phyloP scores from a whole-genome alignment of 768 basidiomycete species.

The Termitomyces sp. region DNA sequence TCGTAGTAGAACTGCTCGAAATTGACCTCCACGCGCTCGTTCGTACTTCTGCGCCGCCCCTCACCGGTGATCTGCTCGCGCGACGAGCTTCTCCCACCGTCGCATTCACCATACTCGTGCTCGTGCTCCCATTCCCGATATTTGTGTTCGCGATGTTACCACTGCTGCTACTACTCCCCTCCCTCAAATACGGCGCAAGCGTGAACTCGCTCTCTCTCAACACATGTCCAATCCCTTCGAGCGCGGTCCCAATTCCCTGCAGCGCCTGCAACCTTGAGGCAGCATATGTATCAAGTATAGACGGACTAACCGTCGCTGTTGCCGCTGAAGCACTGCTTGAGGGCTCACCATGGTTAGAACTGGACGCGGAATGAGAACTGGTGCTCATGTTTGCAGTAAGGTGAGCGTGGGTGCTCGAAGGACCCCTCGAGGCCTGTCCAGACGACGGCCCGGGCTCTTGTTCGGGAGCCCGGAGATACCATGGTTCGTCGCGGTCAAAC shows the following conservation, averaged over 20 bases:
- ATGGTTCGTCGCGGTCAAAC: not conserved
- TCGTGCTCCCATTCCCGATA: no score
- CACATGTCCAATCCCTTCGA: conserved; percentile 11
- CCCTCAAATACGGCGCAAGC: conserved; percentile 7
- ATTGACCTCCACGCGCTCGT: conserved; percentile 7
- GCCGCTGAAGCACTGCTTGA: not conserved
- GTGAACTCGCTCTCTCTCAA: conserved; percentile 11
- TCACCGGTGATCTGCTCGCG: not conserved
- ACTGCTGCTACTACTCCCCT: not conserved
- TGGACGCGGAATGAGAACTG: no score
- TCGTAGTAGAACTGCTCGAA: not conserved
- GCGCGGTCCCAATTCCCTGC: conserved; percentile 8
- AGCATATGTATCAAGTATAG: conserved; percentile 5
- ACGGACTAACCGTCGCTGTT: not conserved
- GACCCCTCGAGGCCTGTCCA: not conserved
- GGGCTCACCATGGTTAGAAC: not conserved
- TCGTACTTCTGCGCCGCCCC: not conserved
- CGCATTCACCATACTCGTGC: not conserved
- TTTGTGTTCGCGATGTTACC: not conserved
- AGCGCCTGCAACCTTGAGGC: conserved; percentile 5
- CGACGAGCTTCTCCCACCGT: not conserved
- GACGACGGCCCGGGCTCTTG: not conserved
- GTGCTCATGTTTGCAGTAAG: not conserved
- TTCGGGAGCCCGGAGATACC: conserved; percentile 1
- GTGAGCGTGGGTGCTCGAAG: not conserved